These are phyloP conservation scores for Bruguiera hainesii DNA, from an alignment of 441 rosid species.

Conservation along the genomic window DNA sequence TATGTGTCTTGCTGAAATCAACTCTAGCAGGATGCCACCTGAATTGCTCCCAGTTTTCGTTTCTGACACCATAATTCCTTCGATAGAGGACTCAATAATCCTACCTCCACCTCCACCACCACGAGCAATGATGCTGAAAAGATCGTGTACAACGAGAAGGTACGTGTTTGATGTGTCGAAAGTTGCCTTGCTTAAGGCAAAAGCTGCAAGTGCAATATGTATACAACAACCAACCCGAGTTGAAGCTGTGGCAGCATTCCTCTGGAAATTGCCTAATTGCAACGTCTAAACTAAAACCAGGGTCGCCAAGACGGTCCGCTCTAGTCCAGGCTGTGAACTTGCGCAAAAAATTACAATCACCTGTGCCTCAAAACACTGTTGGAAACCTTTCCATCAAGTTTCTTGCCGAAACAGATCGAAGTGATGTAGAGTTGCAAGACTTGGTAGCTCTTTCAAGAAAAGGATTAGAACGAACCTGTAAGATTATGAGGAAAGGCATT, in stretches of 20 bases:
- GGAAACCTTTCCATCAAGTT: slow-evolving; percentile 27
- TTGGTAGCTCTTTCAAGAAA: slow-evolving; percentile 23
- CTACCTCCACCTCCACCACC: neutral
- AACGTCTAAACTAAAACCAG: slow-evolving; percentile 13
- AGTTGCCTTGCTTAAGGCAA: slow-evolving; percentile 14
- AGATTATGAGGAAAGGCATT: slow-evolving; percentile 11
- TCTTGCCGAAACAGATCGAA: neutral
- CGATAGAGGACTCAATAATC: slow-evolving; percentile 4
- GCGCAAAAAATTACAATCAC: slow-evolving; percentile 22
- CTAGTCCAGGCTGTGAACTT: slow-evolving; percentile 25
- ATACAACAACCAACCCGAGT: slow-evolving; percentile 32
- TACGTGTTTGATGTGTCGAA: slow-evolving; percentile 23
- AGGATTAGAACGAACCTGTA: slow-evolving; percentile 14
- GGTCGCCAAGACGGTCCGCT: neutral
- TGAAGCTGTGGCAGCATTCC: slow-evolving; percentile 33
- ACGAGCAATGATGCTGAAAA: neutral
- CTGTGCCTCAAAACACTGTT: slow-evolving; percentile 12
- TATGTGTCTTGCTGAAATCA: neutral
- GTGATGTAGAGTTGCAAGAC: slow-evolving; percentile 5
- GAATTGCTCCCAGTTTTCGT: slow-evolving; percentile 2
- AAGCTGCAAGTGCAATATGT: slow-evolving; percentile 8
- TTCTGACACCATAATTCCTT: slow-evolving; percentile 21
- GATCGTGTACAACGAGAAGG: slow-evolving; percentile 18
- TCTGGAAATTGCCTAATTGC: slow-evolving; percentile 29
- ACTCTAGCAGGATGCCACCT: neutral